These are phyloP conservation scores for Suillus ampliporus DNA, from an alignment of 768 basidiomycete species.

Conservation along the genomic window DNA sequence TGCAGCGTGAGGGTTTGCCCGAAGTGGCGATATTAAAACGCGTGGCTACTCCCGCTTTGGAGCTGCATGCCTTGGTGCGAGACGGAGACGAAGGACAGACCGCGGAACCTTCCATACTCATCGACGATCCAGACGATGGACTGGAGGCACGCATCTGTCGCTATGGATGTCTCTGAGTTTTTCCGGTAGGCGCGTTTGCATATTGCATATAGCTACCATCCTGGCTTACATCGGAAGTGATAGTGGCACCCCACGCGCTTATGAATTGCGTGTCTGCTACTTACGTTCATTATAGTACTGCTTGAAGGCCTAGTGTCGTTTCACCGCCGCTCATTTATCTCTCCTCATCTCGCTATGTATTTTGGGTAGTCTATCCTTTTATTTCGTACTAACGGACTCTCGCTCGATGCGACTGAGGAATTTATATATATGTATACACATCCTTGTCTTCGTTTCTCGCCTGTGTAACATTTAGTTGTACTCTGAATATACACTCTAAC, in stretches of 20 bases:
- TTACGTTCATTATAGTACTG: neutral
- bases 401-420: constrained; percentile 6
- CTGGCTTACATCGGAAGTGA: neutral
- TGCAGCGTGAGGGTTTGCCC: constrained; percentile 14
- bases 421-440: neutral
- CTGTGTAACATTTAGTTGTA: neutral
- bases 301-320: neutral
- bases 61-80: constrained; percentile 1
- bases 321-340: neutral
- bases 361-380: neutral
- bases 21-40: constrained; percentile 3
- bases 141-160: constrained; percentile 20
- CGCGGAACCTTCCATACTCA: neutral
- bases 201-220: neutral
- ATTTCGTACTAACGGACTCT: neutral
- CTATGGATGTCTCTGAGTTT: constrained; percentile 18
- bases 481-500: neutral
- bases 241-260: neutral
- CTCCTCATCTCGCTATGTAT: neutral
- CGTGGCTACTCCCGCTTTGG: constrained; percentile 9
- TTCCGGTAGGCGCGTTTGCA: neutral
- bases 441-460: neutral
- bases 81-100: neutral
- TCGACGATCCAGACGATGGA: constrained; percentile 6
- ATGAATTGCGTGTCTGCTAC: neutral